A percentile compares a stretch with the other conserved stretches of the same genome.
phyloP scores from a whole-genome alignment of 768 basidiomycete genomes.

The Leccinum barrowsii region DNA sequence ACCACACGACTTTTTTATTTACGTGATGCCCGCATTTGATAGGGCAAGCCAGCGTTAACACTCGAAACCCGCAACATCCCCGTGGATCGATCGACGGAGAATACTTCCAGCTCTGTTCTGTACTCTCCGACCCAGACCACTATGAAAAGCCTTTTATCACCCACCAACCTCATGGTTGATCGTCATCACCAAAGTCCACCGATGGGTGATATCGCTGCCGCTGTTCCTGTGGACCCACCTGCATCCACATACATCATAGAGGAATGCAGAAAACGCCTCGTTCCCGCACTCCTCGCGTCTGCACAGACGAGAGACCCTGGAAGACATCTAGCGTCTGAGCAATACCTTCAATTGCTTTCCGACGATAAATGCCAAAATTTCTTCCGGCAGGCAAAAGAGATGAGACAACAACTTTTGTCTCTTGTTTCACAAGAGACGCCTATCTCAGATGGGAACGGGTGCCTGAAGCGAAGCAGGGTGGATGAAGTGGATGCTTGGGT shows the following conservation, averaged over 20 bases:
- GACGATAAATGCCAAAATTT: slow-evolving; percentile 24
- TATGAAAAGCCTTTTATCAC: slow-evolving; percentile 5
- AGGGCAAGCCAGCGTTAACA: slow-evolving; percentile 8
- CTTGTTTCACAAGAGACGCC: slow-evolving; percentile 5
- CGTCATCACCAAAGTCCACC: slow-evolving; percentile 1
- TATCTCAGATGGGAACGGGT: neutral
- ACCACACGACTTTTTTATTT: slow-evolving; percentile 3
- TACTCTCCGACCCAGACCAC: slow-evolving; percentile 13
- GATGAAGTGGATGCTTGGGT: slow-evolving; percentile 13
- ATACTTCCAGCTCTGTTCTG: neutral
- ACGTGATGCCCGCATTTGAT: neutral
- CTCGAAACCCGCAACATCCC: slow-evolving; percentile 16
- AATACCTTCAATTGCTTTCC: slow-evolving; percentile 25
- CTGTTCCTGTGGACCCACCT: neutral
- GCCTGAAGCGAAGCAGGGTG: slow-evolving; percentile 9
- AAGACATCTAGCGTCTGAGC: slow-evolving; percentile 12
- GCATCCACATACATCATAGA: slow-evolving; percentile 18
- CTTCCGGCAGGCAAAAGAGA: slow-evolving; percentile 23
- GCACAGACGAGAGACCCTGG: slow-evolving; percentile 15
- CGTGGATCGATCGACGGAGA: slow-evolving; percentile 2
- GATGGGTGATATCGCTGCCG: slow-evolving; percentile 5
- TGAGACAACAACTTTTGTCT: slow-evolving; percentile 21
- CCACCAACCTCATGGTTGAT: slow-evolving; percentile 3
- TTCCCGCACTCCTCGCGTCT: slow-evolving; percentile 22
- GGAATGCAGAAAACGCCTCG: slow-evolving; percentile 24